Base-by-base conservation (phyloP, 2,329 filamentous ascomycete genomes). In the Colletotrichum liriopes region DNA sequence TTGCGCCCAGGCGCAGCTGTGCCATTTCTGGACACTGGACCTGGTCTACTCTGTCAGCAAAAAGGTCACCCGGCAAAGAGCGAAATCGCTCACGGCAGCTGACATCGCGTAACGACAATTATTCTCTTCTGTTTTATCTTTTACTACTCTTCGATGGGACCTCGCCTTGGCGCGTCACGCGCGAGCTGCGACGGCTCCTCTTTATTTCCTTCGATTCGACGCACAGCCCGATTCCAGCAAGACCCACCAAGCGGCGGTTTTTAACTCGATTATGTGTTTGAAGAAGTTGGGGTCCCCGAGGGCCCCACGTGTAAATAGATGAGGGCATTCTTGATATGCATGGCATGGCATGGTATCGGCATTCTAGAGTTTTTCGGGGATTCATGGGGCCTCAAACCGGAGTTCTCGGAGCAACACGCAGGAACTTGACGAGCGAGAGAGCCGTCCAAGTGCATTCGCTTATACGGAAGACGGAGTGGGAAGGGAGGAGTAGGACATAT, bases 31-130 rank as follows among this genome's bases (percentile, higher is more conserved):
- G 88, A 93, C 90, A 0, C 83, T 91, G 43, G 86, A 92, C 67
- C 79, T 94, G 75, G 90, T 92, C 14, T 94, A 94, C 81, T 88
- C 90, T 0, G 92, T 94, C 77, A 93, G 91, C 83, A 90, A 91
- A 81, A 94, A 94, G 79, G 88, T 90, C 76, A 88, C 86, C 2
- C 82, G 88, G 69, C 84, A 88, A 79, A 81, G 86, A 74, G 81
- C 84, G 41, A 86, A 85, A 71, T 84, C 85, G 3, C 73, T 84
- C 62, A 82, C 81, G 54, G 81, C 80, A n/a, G 82, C 81, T 35
- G 80, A 84, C 52, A 83, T 88, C 81, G 86, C 84, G 75, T 87
- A 83, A 77, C 74, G 72, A 76, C 67, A 77, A 74, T 74, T 66
- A 41, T 75, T 67, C 61, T 47, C 43, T 68, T 71, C 51, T 54